Conservation (phyloP, 2,329 filamentous ascomycete species). For the Epichloe gansuensis region DNA sequence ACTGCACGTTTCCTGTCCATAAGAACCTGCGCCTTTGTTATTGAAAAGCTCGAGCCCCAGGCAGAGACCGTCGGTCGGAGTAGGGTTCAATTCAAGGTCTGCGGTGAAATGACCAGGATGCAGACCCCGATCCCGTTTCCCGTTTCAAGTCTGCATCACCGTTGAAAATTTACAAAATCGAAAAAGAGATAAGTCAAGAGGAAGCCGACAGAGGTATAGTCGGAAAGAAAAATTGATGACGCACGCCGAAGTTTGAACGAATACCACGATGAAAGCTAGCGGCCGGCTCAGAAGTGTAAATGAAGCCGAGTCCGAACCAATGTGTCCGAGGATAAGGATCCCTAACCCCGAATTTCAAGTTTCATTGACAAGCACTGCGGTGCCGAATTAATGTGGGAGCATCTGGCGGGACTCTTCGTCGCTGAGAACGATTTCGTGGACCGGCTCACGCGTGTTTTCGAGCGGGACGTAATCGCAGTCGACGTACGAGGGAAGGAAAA, state of each 20-base stretch:
- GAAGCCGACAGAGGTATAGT: neutral
- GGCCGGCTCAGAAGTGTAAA: neutral
- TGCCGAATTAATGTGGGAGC: constrained; percentile 43
- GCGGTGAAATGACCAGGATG: neutral
- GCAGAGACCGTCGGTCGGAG: neutral
- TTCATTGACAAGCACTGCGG: constrained; percentile 3
- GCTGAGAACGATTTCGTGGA: constrained; percentile 64
- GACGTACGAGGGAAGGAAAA: constrained; percentile 69
- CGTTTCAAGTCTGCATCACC: neutral
- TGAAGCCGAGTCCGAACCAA: neutral
- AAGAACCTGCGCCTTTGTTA: neutral
- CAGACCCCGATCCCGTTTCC: neutral
- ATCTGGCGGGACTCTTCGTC: constrained; percentile 64
- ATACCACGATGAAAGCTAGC: neutral
- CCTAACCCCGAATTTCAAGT: neutral
- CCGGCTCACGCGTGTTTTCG: constrained; percentile 63
- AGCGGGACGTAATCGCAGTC: constrained; percentile 64
- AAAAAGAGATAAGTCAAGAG: neutral
- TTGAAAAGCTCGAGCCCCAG: neutral
- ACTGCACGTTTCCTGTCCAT: neutral
- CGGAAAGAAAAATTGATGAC: neutral
- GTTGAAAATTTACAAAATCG: neutral
- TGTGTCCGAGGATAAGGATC: constrained; percentile 3
- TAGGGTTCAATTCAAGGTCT: neutral
- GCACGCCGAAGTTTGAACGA: neutral